Percentiles rank a stretch among this genome's conserved stretches.
phyloP scores from a whole-genome alignment of 495 filamentous ascomycete genomes.

The Aspergillus wentii region DNA sequence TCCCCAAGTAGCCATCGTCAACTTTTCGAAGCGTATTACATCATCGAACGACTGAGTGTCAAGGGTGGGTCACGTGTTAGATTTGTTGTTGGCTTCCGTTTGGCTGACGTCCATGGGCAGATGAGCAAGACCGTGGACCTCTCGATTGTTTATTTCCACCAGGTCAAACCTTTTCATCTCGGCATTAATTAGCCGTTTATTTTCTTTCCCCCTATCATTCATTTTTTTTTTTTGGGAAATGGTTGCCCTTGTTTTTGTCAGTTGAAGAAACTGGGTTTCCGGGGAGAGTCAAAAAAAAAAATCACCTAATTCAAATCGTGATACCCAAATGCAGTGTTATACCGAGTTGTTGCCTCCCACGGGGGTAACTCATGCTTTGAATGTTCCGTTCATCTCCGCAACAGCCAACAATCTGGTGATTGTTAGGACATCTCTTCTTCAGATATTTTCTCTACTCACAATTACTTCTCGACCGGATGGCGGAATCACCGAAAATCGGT shows the following conservation, averaged over 20 bases:
- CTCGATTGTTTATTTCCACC: background rate
- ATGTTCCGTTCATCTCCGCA: slow-evolving; percentile 68
- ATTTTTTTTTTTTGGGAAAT: slow-evolving; percentile 7
- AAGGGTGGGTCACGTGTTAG: background rate
- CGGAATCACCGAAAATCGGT: slow-evolving; percentile 46
- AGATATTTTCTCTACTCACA: slow-evolving; percentile 62
- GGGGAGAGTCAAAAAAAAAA: slow-evolving; percentile 6
- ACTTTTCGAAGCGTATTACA: slow-evolving; percentile 8
- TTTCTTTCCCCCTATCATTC: slow-evolving; percentile 2
- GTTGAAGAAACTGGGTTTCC: slow-evolving; percentile 13
- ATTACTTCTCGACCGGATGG: slow-evolving; percentile 28
- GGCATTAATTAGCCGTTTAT: background rate
- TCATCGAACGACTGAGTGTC: slow-evolving; percentile 10
- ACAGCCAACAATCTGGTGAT: slow-evolving; percentile 79
- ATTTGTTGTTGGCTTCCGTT: background rate
- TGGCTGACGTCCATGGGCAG: too few relatives aligned
- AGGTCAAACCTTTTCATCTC: background rate
- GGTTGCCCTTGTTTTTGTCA: slow-evolving; percentile 7
- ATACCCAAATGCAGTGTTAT: slow-evolving; percentile 65
- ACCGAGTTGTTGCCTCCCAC: slow-evolving; percentile 89
- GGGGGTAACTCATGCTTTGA: slow-evolving; percentile 83
- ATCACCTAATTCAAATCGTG: background rate
- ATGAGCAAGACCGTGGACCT: too few relatives aligned
- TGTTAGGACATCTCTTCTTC: slow-evolving; percentile 84
- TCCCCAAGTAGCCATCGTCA: background rate